Evolutionary conservation across 1,284 basidiomycete genomes (phyloP).

Genomic region (Porodaedalea pini): DNA sequence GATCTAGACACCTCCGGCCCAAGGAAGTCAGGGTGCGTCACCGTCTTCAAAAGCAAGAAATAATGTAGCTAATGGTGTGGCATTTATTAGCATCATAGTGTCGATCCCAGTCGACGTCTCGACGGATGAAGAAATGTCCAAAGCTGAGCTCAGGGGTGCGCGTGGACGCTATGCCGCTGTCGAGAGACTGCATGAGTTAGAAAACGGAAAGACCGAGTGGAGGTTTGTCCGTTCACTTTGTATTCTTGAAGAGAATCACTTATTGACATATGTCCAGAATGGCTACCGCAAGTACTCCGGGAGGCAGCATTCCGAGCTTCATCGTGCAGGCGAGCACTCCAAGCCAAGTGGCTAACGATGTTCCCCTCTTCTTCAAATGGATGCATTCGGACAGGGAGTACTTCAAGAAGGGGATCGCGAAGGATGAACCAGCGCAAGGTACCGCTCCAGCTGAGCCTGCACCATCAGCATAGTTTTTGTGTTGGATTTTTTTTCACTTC

Average conservation of each 20-base stretch:
- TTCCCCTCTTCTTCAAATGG: constrained; percentile 59
- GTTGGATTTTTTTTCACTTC: not conserved
- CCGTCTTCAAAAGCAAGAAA: not conserved
- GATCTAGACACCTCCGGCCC: constrained; percentile 47
- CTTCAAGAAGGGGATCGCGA: constrained; percentile 12
- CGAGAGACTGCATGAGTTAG: constrained; percentile 61
- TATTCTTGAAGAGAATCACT: not conserved
- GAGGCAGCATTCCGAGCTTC: constrained; percentile 64
- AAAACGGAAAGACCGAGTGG: constrained; percentile 68
- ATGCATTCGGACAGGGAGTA: constrained; percentile 29
- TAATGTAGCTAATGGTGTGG: constrained; percentile 2
- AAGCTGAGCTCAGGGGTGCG: constrained; percentile 62
- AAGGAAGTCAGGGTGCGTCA: constrained; percentile 49
- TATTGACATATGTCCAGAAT: constrained; percentile 34
- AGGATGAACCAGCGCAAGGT: not conserved
- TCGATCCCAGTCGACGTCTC: constrained; percentile 67
- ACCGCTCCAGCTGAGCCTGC: not conserved
- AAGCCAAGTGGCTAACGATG: constrained; percentile 64
- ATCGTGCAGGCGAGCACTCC: constrained; percentile 56
- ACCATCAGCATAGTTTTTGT: not conserved
- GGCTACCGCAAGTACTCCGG: constrained; percentile 73
- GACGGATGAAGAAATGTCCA: constrained; percentile 50
- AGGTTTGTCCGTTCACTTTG: constrained; percentile 27
- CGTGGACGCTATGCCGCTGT: constrained; percentile 68
- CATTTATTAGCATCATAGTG: constrained; percentile 51